Evolutionary conservation across 129 eudicot species (phyloP).

Genomic region (Mikania micrantha): DNA sequence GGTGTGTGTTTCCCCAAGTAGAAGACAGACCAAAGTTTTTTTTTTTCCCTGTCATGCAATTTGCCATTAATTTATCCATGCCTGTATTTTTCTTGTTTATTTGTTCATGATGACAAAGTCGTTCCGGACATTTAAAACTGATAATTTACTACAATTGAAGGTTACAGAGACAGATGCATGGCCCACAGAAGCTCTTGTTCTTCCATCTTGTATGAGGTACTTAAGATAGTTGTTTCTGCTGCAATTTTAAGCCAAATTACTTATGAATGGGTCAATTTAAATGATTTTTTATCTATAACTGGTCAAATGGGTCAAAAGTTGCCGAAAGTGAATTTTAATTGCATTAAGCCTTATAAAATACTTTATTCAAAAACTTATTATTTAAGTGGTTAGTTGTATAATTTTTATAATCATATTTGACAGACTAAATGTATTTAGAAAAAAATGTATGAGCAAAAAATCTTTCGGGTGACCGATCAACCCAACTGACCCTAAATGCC

Average conservation of each 20-base stretch:
- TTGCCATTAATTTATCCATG: background rate
- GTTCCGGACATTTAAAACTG: background rate
- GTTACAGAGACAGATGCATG: constrained; percentile 25
- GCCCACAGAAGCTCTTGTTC: constrained; percentile 47
- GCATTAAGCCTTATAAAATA: background rate
- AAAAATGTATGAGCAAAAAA: background rate
- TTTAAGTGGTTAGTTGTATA: background rate
- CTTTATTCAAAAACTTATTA: background rate
- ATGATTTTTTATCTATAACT: background rate
- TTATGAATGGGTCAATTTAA: background rate
- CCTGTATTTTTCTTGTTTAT: background rate
- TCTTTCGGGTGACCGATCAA: background rate
- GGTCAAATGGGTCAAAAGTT: background rate
- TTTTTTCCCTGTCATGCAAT: background rate
- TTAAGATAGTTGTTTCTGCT: background rate
- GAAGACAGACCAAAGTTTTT: background rate
- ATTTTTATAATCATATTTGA: background rate
- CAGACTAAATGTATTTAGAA: background rate
- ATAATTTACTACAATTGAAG: constrained; percentile 23
- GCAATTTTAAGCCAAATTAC: background rate
- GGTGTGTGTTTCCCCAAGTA: background rate
- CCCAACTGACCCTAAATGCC: background rate
- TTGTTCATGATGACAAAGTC: background rate
- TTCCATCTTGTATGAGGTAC: constrained; percentile 59
- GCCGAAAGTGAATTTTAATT: background rate